Percentiles rank a stretch among this genome's conserved stretches.
Evolutionary conservation across 108 stramenopile genomes (phyloP).

Genomic region (Pseudonitzschia multiseries): DNA sequence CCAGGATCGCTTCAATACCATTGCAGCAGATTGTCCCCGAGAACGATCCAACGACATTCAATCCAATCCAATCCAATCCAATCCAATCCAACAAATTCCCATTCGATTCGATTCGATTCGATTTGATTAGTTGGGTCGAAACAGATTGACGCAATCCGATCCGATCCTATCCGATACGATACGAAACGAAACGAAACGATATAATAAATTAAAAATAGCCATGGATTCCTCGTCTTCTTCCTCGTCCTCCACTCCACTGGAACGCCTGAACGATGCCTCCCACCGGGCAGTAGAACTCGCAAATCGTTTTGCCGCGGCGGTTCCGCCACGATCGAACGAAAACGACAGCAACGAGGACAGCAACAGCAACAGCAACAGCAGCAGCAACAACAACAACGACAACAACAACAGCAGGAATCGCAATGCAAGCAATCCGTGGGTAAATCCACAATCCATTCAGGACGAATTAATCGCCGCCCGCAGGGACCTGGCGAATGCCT

Average conservation of each 20-base stretch:
- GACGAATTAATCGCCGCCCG: slow-evolving; percentile 26
- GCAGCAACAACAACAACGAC: background rate
- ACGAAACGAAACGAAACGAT: no score
- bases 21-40: no score
- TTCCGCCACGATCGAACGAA: background rate
- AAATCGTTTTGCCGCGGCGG: background rate
- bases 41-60: no score
- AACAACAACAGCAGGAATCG: no score
- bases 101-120: no score
- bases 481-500: slow-evolving; percentile 19
- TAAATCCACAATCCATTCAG: slow-evolving; percentile 34
- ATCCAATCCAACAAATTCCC: no score
- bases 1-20: no score
- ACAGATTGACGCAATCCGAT: no score
- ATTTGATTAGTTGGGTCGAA: no score
- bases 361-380: background rate
- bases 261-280: slow-evolving; percentile 1
- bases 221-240: background rate
- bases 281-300: background rate
- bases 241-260: background rate
- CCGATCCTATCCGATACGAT: background rate
- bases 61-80: no score
- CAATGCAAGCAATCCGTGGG: slow-evolving; percentile 41
- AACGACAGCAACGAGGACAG: background rate
- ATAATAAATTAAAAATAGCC: no score